A percentile compares a stretch with the other conserved stretches of the same genome.
These are phyloP conservation scores for Fraxinus velutina DNA, from an alignment of 305 asterid species.

Conservation along the genomic window DNA sequence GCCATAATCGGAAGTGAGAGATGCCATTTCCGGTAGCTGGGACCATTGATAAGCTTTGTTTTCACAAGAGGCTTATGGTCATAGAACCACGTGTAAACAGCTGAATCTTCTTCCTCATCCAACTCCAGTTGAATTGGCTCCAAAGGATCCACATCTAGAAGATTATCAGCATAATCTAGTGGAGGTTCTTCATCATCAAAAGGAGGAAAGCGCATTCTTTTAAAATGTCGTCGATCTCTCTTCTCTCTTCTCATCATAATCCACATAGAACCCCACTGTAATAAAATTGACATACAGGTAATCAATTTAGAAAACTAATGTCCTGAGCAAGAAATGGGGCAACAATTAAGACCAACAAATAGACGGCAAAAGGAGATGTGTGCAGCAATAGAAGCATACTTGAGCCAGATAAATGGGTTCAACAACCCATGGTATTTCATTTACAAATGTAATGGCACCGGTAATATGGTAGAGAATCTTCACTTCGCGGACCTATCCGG, in stretches of 20 bases:
- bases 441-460: conserved; percentile 96
- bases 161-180: conserved; percentile 93
- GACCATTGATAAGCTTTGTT: conserved; percentile 95
- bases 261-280: conserved; percentile 99
- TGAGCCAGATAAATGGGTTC: conserved; percentile 98
- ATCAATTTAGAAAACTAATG: neutral
- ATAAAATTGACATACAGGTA: conserved; percentile 2
- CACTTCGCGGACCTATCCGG: conserved; percentile 84
- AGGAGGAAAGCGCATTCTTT: conserved; percentile 99
- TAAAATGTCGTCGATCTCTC: conserved; percentile 96
- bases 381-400: conserved; percentile 38
- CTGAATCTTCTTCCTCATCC: conserved; percentile 99
- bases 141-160: conserved; percentile 94
- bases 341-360: neutral
- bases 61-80: conserved; percentile 98
- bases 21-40: conserved; percentile 98
- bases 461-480: conserved; percentile 96
- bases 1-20: conserved; percentile 99
- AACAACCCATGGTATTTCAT: conserved; percentile 99
- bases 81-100: conserved; percentile 96
- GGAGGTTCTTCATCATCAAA: conserved; percentile 99
- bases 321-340: neutral
- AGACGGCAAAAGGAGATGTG: neutral
- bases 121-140: conserved; percentile 97
- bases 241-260: conserved; percentile 99